Evolutionary conservation across 1,139 yeast genomes (phyloP), one percentile per base, ranked within the genome.

Genomic region (Groenewaldozyma auringiensis): DNA sequence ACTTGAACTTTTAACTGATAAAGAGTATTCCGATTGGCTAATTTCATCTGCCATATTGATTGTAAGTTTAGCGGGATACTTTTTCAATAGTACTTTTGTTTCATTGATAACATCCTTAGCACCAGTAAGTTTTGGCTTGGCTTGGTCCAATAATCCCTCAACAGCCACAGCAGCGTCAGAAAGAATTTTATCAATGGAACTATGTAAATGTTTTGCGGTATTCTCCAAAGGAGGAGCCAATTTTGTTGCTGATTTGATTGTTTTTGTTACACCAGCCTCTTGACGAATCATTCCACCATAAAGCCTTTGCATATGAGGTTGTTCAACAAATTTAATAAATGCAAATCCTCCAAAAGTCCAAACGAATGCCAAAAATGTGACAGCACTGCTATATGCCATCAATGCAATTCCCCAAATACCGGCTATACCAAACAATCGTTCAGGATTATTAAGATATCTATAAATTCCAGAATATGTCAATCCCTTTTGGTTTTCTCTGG

Each of bases 391-490:
- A 45, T 84, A 82, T 43, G 80, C 70, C 48, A 84, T 75, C 44
- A 85, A 63, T 2, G 81, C 78, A 16, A 81, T 68, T 17, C 94
- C 95, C 89, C 89, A 83, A 36, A 83, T 77, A 18, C 94, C 94
- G 55, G 89, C 81, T 47, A 82, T 81, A 18, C 94, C 94, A 53
- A 85, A 75, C 20, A 85, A 67, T 56, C 88, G 83, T 62, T 85
- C 95, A 4, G 95, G 95, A 59, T 85, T 84, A 61, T 85, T 86
- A 60, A 85, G 71, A 62, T 84, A 85, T 56, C 94, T 76, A 62
- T 85, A 86, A 44, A 85, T 86, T 45, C 95, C 95, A 29, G 87
- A 85, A 53, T 83, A 83, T 1, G 92, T 81, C 54, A 86, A 70
- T 48, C 63, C 60, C 41, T 55, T 53, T 34, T 52, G 51, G 40